phyloP scores from a whole-genome alignment of 2,329 filamentous ascomycete genomes.

The Neonectria magnoliae region DNA sequence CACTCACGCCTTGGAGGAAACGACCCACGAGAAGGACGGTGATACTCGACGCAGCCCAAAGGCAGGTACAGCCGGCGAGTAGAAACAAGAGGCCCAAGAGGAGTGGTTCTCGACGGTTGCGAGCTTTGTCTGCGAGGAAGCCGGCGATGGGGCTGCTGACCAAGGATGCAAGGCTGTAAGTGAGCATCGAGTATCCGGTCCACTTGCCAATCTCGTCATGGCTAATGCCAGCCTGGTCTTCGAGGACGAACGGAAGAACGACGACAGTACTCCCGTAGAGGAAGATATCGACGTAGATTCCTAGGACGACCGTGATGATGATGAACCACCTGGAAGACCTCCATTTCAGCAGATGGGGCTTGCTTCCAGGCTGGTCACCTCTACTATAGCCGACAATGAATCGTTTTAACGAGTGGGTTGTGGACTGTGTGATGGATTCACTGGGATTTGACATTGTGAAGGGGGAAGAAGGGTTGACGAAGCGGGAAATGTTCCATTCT shows the following conservation, averaged over 20 bases:
- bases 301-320: conserved; percentile 22
- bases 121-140: conserved; percentile 23
- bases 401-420: not conserved
- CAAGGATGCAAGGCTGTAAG: conserved; percentile 22
- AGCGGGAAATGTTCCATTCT: not conserved
- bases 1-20: conserved; percentile 20
- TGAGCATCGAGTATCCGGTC: conserved; percentile 24
- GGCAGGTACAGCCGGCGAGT: conserved; percentile 9
- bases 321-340: conserved; percentile 22
- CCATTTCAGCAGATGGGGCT: conserved; percentile 5
- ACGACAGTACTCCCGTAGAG: conserved; percentile 28
- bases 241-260: conserved; percentile 26
- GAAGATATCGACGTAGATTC: conserved; percentile 30
- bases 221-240: conserved; percentile 11
- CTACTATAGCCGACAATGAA: conserved; percentile 12
- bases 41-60: conserved; percentile 10
- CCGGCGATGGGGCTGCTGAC: conserved; percentile 18
- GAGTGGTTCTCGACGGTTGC: conserved; percentile 18
- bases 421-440: not conserved
- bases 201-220: conserved; percentile 7
- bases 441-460: not conserved
- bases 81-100: conserved; percentile 19
- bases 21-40: conserved; percentile 14
- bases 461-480: not conserved
- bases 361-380: not conserved